Base-by-base conservation (phyloP, 192 early-diverging fungal species). In the Rhizoclosmatium globosum region DNA sequence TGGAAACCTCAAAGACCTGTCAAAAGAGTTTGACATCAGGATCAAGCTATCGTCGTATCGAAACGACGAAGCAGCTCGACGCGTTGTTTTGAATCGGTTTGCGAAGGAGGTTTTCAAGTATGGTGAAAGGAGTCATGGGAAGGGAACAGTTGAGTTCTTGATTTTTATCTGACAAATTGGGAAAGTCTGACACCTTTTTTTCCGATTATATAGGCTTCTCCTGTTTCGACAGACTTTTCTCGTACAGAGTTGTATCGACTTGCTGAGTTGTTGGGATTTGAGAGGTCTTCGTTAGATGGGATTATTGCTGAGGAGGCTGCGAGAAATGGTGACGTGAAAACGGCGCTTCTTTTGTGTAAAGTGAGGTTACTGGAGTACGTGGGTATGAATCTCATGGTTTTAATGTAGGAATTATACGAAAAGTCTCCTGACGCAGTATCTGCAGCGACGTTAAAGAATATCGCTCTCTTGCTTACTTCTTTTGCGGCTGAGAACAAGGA, bases 231-330 rank as follows among this genome's bases (percentile, higher is more conserved):
- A 23, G 72, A 60, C 3, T 81, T 82, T 81, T 82, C 81, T 44
- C 53, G 50, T 19, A 66, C 77, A 4, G 77, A 68, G 31, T 78
- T 82, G 48, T 82, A 80, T 47, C 80, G 86, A 41, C 70, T 87
- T 6, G 86, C 85, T 42, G 78, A 87, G 42, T 68, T 87, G 2
- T 73, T 87, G 47, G 82, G 83, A 11, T 87, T 87, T 77, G 82
- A 84, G 47, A 72, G 85, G 31, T 62, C 64, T 3, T 47, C 68
- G 2, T 69, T 92, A 31, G 80, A 87, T 48, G 82, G 81, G 43
- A 77, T 92, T 45, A 81, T 93, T 41, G 88, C 90, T 13, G 90
- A 92, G 79, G 85, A 89, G 47, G 88, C 89, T 4, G 83, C 88
- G 42, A 81, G 86, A 17, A 82, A 86, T 46, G 80, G 89, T 42